Percentiles rank a stretch among this genome's conserved stretches.
Conservation (phyloP, 2,329 filamentous ascomycete genomes). For the Aschersonia sp. region DNA sequence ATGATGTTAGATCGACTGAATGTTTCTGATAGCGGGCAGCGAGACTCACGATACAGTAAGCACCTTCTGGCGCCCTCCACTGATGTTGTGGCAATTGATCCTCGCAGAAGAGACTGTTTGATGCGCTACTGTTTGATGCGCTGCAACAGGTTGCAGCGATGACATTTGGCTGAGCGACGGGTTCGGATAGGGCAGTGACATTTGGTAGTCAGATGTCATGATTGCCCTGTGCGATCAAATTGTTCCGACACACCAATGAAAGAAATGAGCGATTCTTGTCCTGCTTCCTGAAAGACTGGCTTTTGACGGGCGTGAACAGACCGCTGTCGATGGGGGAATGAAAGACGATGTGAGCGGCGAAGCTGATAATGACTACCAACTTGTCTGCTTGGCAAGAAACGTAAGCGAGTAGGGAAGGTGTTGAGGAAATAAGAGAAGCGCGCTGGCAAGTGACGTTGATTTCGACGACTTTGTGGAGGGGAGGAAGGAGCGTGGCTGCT, state of each 20-base stretch:
- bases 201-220: constrained; percentile 13
- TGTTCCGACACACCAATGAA: background rate
- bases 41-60: constrained; percentile 20
- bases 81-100: constrained; percentile 1
- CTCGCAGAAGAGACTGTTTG: background rate
- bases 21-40: background rate
- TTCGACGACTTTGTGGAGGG: background rate
- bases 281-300: no score
- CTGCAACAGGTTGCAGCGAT: constrained; percentile 4
- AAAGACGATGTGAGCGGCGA: background rate
- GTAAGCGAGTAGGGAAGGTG: background rate
- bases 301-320: no score
- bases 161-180: constrained; percentile 16
- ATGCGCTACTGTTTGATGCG: background rate
- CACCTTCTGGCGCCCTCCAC: constrained; percentile 11
- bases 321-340: background rate
- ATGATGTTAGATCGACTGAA: background rate
- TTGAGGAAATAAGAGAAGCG: background rate
- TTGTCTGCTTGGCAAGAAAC: background rate
- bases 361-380: background rate
- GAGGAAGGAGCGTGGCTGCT: background rate
- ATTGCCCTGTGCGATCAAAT: background rate
- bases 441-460: background rate
- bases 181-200: constrained; percentile 20
- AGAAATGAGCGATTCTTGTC: no score